These are phyloP conservation scores for Ceratocystis smalleyi DNA, from an alignment of 2,329 filamentous ascomycete species.

Conservation along the genomic window DNA sequence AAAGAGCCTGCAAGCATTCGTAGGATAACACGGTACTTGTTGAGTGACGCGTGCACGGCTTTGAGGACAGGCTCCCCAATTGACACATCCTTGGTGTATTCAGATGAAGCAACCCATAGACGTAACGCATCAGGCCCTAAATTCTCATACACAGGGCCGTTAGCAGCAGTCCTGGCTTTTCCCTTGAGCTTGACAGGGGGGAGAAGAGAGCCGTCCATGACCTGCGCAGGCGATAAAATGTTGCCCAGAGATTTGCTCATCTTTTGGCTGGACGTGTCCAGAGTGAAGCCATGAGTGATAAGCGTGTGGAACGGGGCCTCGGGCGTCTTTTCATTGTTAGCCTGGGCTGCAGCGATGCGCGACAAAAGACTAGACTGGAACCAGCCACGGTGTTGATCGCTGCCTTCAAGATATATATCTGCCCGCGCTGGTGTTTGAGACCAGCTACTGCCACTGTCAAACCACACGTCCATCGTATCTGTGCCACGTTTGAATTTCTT, in stretches of 20 bases:
- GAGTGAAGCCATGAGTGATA: constrained; percentile 90
- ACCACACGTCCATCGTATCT: constrained; percentile 99
- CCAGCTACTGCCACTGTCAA: constrained; percentile 96
- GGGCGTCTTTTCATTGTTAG: constrained; percentile 16
- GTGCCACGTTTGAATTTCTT: constrained; percentile 55
- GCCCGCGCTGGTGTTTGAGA: constrained; percentile 42
- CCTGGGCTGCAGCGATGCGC: constrained; percentile 41
- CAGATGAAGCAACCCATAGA: constrained; percentile 79
- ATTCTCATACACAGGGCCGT: constrained; percentile 39
- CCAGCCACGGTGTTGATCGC: constrained; percentile 94
- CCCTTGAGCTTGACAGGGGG: constrained; percentile 50
- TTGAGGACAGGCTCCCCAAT: constrained; percentile 66
- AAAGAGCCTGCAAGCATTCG: constrained; percentile 79
- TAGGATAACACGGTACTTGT: constrained; percentile 79
- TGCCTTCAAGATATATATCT: constrained; percentile 85
- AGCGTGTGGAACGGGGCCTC: constrained; percentile 65
- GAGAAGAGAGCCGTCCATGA: constrained; percentile 70
- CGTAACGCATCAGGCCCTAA: constrained; percentile 78
- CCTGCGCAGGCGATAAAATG: constrained; percentile 60
- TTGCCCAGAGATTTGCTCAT: constrained; percentile 98
- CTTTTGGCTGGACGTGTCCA: constrained; percentile 81
- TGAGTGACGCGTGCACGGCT: constrained; percentile 56
- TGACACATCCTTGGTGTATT: constrained; percentile 77
- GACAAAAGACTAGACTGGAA: constrained; percentile 94
- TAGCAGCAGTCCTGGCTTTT: constrained; percentile 26